These are phyloP conservation scores for Pythium periplocum DNA, from an alignment of 352 stramenopile genomes.

Conservation along the genomic window DNA sequence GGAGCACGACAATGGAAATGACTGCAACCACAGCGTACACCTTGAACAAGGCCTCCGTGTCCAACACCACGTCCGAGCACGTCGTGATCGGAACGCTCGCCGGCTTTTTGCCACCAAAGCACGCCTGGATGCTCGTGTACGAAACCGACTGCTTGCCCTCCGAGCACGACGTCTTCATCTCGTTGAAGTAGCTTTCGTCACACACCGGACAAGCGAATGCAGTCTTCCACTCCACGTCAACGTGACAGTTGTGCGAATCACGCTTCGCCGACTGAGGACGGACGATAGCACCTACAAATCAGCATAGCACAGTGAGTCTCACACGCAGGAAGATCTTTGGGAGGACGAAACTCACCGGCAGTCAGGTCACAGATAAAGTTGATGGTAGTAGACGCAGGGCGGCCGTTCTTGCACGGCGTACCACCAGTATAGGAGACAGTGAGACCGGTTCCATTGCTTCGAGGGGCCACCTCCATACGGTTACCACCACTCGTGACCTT, in stretches of 20 bases:
- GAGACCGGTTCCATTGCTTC: slow-evolving; percentile 51
- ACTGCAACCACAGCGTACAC: slow-evolving; percentile 65
- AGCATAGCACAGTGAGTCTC: background rate
- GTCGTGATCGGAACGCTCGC: slow-evolving; percentile 44
- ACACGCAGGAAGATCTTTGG: background rate
- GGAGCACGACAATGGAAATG: slow-evolving; percentile 53
- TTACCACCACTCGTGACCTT: slow-evolving; percentile 54
- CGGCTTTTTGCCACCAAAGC: slow-evolving; percentile 46
- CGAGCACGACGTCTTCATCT: slow-evolving; percentile 56
- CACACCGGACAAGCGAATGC: slow-evolving; percentile 67
- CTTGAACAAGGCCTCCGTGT: slow-evolving; percentile 64
- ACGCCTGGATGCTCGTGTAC: slow-evolving; percentile 48
- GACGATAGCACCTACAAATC: slow-evolving; percentile 37
- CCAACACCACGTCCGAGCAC: slow-evolving; percentile 66
- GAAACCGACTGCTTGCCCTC: slow-evolving; percentile 52
- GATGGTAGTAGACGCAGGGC: slow-evolving; percentile 43
- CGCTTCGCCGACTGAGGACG: slow-evolving; percentile 21
- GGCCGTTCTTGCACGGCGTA: slow-evolving; percentile 41
- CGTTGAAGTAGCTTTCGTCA: slow-evolving; percentile 51
- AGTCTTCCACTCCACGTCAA: slow-evolving; percentile 61
- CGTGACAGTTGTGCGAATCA: slow-evolving; percentile 48
- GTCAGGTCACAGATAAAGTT: slow-evolving; percentile 69
- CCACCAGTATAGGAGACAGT: slow-evolving; percentile 50
- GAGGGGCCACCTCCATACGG: slow-evolving; percentile 51
- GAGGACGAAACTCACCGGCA: slow-evolving; percentile 30